phyloP scores from a whole-genome alignment of 2,329 filamentous ascomycete species.

The Alternaria brassicicola region DNA sequence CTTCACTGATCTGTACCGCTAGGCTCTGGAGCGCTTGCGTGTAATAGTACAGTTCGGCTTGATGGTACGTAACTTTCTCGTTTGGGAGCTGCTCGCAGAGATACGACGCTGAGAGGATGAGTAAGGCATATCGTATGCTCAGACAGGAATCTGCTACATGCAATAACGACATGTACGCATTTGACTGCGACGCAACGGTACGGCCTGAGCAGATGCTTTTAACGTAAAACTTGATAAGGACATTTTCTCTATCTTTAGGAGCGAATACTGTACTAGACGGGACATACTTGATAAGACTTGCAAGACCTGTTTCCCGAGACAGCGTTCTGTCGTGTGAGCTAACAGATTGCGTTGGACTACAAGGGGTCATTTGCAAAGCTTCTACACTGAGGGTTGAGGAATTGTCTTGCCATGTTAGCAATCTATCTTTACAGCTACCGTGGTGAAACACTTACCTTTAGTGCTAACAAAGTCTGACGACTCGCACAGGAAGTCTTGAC shows the following conservation, averaged over 20 bases:
- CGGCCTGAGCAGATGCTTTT: slow-evolving; percentile 42
- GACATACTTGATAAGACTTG: slow-evolving; percentile 40
- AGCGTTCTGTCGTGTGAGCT: slow-evolving; percentile 33
- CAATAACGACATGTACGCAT: slow-evolving; percentile 35
- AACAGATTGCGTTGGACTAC: slow-evolving; percentile 36
- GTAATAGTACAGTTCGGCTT: slow-evolving; percentile 43
- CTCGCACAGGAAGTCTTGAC: slow-evolving; percentile 43
- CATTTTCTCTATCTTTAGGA: slow-evolving; percentile 35
- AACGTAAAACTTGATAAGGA: slow-evolving; percentile 40
- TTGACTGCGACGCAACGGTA: slow-evolving; percentile 33
- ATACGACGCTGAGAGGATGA: slow-evolving; percentile 43
- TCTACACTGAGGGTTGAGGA: slow-evolving; percentile 37
- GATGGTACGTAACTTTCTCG: slow-evolving; percentile 36
- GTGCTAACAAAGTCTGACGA: slow-evolving; percentile 40
- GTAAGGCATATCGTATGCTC: slow-evolving; percentile 41
- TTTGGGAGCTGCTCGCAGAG: slow-evolving; percentile 38
- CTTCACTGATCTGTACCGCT: slow-evolving; percentile 35
- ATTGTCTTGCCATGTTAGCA: slow-evolving; percentile 32
- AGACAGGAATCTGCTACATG: slow-evolving; percentile 32
- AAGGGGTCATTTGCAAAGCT: slow-evolving; percentile 26
- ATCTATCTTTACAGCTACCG: not conserved
- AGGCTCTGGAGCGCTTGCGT: slow-evolving; percentile 40
- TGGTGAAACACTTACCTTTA: slow-evolving; percentile 26
- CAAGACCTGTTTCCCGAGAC: slow-evolving; percentile 32
- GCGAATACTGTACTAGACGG: slow-evolving; percentile 25